Conservation (phyloP, 1,284 basidiomycete genomes). For the Ganoderma resinaceum region DNA sequence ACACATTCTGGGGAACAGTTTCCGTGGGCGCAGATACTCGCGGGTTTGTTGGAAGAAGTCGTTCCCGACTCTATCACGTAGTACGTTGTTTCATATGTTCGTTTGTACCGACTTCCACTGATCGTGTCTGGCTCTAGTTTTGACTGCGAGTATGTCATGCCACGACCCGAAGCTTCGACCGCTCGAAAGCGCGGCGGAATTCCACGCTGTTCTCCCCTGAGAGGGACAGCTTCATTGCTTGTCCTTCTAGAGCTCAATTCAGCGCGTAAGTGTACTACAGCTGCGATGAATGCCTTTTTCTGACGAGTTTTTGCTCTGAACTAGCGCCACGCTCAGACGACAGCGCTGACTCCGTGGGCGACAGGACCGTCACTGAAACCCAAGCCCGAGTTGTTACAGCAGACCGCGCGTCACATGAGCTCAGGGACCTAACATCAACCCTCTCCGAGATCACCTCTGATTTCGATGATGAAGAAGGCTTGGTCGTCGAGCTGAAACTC, state of each 20-base stretch:
- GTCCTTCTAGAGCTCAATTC: slow-evolving; percentile 1
- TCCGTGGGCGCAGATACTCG: slow-evolving; percentile 7
- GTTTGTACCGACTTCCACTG: neutral
- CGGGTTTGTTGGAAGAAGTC: slow-evolving; percentile 6
- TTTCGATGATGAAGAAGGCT: neutral
- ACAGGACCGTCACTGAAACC: neutral
- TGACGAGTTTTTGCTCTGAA: neutral
- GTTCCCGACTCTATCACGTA: slow-evolving; percentile 5
- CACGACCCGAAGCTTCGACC: neutral
- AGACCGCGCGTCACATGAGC: neutral
- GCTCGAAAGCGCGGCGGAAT: neutral
- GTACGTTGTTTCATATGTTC: neutral
- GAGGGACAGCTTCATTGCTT: slow-evolving; percentile 5
- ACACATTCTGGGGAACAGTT: neutral
- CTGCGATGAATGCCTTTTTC: neutral
- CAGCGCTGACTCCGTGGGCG: neutral
- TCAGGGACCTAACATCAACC: neutral
- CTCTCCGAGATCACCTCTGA: neutral
- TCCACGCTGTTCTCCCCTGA: neutral
- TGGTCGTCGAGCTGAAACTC: neutral
- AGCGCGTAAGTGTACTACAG: neutral
- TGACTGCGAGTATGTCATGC: slow-evolving; percentile 10
- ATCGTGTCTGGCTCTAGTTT: neutral
- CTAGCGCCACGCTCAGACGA: neutral
- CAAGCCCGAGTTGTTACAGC: too few relatives aligned